phyloP scores from a whole-genome alignment of 495 filamentous ascomycete genomes.

The Penicillium mononematosum region DNA sequence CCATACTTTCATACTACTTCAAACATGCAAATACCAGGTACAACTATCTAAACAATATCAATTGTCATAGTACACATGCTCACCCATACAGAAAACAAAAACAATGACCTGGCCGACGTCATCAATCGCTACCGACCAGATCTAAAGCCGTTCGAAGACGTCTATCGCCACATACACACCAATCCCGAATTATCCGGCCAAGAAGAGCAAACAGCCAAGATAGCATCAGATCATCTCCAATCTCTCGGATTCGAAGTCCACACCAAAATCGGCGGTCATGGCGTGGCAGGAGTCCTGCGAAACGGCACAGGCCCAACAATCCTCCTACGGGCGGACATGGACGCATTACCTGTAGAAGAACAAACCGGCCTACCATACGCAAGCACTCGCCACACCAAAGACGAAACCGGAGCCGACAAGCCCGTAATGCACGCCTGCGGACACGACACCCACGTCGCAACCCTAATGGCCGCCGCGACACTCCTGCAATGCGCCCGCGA shows the following conservation, averaged over 20 bases:
- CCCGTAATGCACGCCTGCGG: slow-evolving; percentile 69
- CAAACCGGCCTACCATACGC: slow-evolving; percentile 55
- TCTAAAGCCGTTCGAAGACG: slow-evolving; percentile 39
- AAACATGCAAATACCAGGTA: slow-evolving; percentile 10
- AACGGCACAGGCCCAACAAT: slow-evolving; percentile 56
- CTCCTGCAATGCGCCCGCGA: slow-evolving; percentile 40
- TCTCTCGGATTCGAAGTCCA: slow-evolving; percentile 45
- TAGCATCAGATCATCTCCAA: slow-evolving; percentile 39
- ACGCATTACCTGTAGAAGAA: slow-evolving; percentile 61
- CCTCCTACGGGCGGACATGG: slow-evolving; percentile 60
- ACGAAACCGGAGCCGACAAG: slow-evolving; percentile 39
- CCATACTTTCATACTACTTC: neutral
- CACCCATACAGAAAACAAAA: neutral
- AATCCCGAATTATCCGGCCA: slow-evolving; percentile 54
- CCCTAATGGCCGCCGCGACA: slow-evolving; percentile 50
- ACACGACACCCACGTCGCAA: slow-evolving; percentile 61
- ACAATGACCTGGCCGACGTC: slow-evolving; percentile 3
- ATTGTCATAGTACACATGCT: neutral
- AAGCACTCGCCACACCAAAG: slow-evolving; percentile 42
- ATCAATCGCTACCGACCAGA: slow-evolving; percentile 29
- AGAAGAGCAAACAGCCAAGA: slow-evolving; percentile 46
- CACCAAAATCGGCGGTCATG: slow-evolving; percentile 55
- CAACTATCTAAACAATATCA: neutral
- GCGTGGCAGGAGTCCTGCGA: slow-evolving; percentile 52
- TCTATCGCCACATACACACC: slow-evolving; percentile 49